Evolutionary conservation across 208 protist genomes (phyloP), one percentile per base, ranked within the genome.

Genomic region (Trypanosoma boissoni): DNA sequence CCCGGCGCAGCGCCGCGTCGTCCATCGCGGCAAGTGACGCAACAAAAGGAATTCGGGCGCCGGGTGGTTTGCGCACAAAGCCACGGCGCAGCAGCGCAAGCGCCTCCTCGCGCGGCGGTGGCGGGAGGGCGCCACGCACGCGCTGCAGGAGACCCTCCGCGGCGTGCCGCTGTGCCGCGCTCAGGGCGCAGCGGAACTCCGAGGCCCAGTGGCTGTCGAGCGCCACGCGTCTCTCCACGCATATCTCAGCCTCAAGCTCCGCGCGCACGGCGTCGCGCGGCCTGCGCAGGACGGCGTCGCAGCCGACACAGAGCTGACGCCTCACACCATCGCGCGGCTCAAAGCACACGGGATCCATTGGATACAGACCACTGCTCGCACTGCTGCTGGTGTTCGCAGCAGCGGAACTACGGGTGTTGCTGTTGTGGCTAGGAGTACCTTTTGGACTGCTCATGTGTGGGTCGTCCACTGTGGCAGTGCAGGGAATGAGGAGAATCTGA

Each of bases 241-340:
- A 32, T 6, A 87, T 49, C 29, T 83, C 80, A 1, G 69, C 76
- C 16, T 66, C 34, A 14, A 83, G 57, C 14, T 39, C 6, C 21
- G 58, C 29, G 41, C 51, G 54, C 10, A 66, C 55, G 5, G 58
- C 6, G 42, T 31, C 34, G 27, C 48, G 28, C 7, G 14, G 32
- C 39, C 61, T 64, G 44, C 41, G 63, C 45, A 65, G 18, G 8
- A 64, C 32, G 28, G 29, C 37, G 41, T 54, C 43, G 24, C 59
- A 66, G 34, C 53, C 49, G n/a, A 36, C 69, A 43, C 28, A 29
- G 26, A 65, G 12, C 37, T 64, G 50, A 45, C 58, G 57, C 32
- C 41, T 63, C 14, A 49, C 60, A 34, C 55, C 70, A n/a, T 72
- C 70, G 46, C 39, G 57, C 28, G 70, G 70, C 31, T 64, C 64